Evolutionary conservation across 2,329 filamentous ascomycete species (phyloP).

Genomic region (Aspergillus costaricaensis): DNA sequence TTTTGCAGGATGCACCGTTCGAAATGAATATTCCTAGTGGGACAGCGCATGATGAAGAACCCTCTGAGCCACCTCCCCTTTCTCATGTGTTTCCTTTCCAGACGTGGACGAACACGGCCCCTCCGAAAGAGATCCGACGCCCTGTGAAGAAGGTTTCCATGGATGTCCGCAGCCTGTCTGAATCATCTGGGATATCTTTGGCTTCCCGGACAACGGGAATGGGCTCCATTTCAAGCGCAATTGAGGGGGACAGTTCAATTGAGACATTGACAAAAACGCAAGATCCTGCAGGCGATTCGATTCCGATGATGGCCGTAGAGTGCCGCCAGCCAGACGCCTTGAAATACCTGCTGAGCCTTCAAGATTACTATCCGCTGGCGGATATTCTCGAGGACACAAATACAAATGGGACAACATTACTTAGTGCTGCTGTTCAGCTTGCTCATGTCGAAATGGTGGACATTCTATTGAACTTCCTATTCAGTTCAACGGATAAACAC

Average conservation of each 20-base stretch:
- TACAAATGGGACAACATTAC: slow-evolving; percentile 82
- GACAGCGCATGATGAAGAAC: slow-evolving; percentile 13
- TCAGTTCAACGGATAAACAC: slow-evolving; percentile 56
- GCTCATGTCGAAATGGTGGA: slow-evolving; percentile 75
- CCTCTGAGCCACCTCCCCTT: slow-evolving; percentile 48
- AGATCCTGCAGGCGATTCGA: slow-evolving; percentile 72
- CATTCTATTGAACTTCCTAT: slow-evolving; percentile 71
- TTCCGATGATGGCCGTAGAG: slow-evolving; percentile 84
- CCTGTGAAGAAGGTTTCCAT: slow-evolving; percentile 79
- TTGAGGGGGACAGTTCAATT: slow-evolving; percentile 85
- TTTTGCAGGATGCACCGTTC: slow-evolving; percentile 24
- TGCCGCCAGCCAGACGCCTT: slow-evolving; percentile 71
- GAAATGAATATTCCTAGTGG: slow-evolving; percentile 25
- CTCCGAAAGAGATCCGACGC: slow-evolving; percentile 49
- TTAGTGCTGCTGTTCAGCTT: slow-evolving; percentile 88
- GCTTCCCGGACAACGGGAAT: slow-evolving; percentile 78
- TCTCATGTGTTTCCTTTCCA: slow-evolving; percentile 93
- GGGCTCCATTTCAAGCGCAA: slow-evolving; percentile 68
- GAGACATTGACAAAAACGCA: slow-evolving; percentile 62
- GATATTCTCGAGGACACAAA: slow-evolving; percentile 80
- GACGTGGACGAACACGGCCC: slow-evolving; percentile 53
- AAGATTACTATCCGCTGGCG: slow-evolving; percentile 71
- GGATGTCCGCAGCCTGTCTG: slow-evolving; percentile 86
- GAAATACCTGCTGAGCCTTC: slow-evolving; percentile 74
- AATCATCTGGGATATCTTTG: slow-evolving; percentile 79